Evolutionary conservation across 192 early-diverging fungal genomes (phyloP).

Genomic region (Funneliformis geosporum): DNA sequence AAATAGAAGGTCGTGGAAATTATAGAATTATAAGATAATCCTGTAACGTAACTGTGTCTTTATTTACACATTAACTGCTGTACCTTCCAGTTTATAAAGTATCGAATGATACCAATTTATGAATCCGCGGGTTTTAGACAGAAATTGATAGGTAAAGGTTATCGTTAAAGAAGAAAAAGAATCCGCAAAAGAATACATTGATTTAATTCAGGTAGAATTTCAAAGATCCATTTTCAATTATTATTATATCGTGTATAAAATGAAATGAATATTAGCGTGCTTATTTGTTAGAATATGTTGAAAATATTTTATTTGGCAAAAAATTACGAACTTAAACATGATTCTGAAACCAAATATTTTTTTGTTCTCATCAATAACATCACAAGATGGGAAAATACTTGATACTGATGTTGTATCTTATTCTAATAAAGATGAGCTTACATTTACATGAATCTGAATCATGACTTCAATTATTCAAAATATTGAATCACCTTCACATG

Average conservation of each 20-base stretch:
- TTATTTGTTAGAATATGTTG: constrained; percentile 32
- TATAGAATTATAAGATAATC: too few relatives aligned
- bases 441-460: constrained; percentile 33
- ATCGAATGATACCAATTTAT: too few relatives aligned
- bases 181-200: constrained; percentile 5
- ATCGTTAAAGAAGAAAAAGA: constrained; percentile 9
- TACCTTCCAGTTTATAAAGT: too few relatives aligned
- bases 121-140: too few relatives aligned
- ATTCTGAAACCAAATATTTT: constrained; percentile 47
- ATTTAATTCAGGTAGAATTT: background rate
- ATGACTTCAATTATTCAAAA: constrained; percentile 36
- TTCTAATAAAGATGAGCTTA: constrained; percentile 20
- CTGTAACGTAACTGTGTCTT: too few relatives aligned
- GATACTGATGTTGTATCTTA: constrained; percentile 2
- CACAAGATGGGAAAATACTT: constrained; percentile 6
- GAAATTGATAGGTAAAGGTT: background rate
- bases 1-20: too few relatives aligned
- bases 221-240: too few relatives aligned
- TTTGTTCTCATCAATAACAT: constrained; percentile 49
- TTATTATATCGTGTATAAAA: too few relatives aligned
- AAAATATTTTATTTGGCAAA: constrained; percentile 45
- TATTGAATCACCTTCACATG: constrained; percentile 51
- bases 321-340: constrained; percentile 46
- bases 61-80: too few relatives aligned
- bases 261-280: constrained; percentile 1